phyloP scores from a whole-genome alignment of 2,329 filamentous ascomycete species.

The Talaromyces pinophilus region DNA sequence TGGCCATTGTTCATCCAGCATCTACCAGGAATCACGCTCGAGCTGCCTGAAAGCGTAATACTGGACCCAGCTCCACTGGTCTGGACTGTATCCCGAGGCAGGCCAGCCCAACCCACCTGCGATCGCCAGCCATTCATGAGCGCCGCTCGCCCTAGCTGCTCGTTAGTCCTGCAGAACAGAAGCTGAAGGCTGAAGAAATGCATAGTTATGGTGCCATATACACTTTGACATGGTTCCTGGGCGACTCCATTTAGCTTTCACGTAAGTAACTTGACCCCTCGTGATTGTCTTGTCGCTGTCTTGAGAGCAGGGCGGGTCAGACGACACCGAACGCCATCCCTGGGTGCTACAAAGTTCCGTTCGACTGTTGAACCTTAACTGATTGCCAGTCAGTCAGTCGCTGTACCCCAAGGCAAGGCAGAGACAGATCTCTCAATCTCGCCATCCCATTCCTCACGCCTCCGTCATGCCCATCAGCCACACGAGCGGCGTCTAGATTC shows the following conservation, averaged over 20 bases:
- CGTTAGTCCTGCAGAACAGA: conserved; percentile 3
- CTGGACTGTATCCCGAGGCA: conserved; percentile 17
- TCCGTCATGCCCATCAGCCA: conserved; percentile 19
- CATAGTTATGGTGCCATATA: neutral
- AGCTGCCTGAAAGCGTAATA: conserved; percentile 2
- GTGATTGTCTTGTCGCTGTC: neutral
- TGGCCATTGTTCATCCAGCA: neutral
- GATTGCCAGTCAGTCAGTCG: neutral
- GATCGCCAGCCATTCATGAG: conserved; percentile 14
- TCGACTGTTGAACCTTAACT: conserved; percentile 10
- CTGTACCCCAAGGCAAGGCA: neutral
- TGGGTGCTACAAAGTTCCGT: neutral
- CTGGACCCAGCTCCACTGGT: conserved; percentile 9
- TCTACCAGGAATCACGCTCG: neutral
- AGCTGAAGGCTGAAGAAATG: conserved; percentile 7
- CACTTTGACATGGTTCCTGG: neutral
- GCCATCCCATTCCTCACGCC: conserved; percentile 18
- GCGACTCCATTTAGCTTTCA: neutral
- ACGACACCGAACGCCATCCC: conserved; percentile 8
- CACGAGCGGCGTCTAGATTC: conserved; percentile 13
- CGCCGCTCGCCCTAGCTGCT: neutral
- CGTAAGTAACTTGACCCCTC: neutral
- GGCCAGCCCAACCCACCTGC: conserved; percentile 8
- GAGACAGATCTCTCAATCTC: conserved; percentile 3
- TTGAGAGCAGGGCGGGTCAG: neutral